Evolutionary conservation across 1,139 yeast genomes (phyloP).

Genomic region (Zygosaccharomyces sapae): DNA sequence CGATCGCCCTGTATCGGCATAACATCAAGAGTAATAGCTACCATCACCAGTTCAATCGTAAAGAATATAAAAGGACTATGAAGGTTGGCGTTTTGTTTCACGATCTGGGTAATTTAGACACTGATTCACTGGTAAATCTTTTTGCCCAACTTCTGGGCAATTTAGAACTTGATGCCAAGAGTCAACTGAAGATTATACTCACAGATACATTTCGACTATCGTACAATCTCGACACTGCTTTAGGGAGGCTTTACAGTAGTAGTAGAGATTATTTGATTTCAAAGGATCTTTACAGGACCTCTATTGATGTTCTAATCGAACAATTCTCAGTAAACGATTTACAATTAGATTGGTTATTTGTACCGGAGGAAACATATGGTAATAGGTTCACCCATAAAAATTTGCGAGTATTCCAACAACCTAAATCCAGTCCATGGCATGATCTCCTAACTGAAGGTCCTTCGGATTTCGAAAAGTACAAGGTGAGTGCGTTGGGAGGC

Average conservation of each 20-base stretch:
- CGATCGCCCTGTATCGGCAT: background rate
- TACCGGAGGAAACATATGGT: slow-evolving; percentile 10
- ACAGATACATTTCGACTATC: slow-evolving; percentile 22
- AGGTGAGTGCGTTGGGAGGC: slow-evolving; percentile 77
- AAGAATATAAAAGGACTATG: slow-evolving; percentile 16
- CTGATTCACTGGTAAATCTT: slow-evolving; percentile 6
- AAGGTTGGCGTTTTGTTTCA: slow-evolving; percentile 38
- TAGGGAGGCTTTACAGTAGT: slow-evolving; percentile 31
- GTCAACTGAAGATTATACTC: slow-evolving; percentile 25
- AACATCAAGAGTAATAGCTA: background rate
- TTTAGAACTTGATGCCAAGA: slow-evolving; percentile 9
- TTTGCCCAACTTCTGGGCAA: slow-evolving; percentile 11
- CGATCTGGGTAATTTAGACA: slow-evolving; percentile 26
- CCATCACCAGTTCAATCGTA: background rate
- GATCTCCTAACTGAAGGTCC: background rate
- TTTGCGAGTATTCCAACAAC: slow-evolving; percentile 5
- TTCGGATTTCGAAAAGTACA: slow-evolving; percentile 30
- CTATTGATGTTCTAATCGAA: slow-evolving; percentile 29
- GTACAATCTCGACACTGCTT: slow-evolving; percentile 24
- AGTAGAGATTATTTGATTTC: slow-evolving; percentile 26
- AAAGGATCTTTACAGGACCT: slow-evolving; percentile 16
- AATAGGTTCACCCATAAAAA: slow-evolving; percentile 3
- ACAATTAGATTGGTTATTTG: slow-evolving; percentile 22
- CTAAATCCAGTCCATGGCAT: background rate
- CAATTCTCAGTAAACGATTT: slow-evolving; percentile 13